Percentiles rank a stretch among this genome's conserved stretches.
phyloP scores from a whole-genome alignment of 2,329 filamentous ascomycete genomes.

The Penicillium hordei region DNA sequence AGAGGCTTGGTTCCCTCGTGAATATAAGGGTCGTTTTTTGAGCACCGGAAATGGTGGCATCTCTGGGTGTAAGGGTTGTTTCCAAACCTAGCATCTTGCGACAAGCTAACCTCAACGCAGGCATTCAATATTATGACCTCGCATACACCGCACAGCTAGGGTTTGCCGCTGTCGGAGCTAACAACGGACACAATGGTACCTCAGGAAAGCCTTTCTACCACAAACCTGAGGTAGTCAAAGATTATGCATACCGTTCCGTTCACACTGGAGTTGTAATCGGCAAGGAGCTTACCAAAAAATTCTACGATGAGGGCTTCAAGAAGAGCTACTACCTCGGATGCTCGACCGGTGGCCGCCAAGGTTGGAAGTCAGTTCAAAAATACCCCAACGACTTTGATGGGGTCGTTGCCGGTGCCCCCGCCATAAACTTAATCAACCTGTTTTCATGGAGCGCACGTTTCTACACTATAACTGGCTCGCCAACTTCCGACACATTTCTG shows the following conservation, averaged over 20 bases:
- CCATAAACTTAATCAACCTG: slow-evolving; percentile 47
- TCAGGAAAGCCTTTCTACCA: slow-evolving; percentile 49
- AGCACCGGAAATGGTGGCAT: slow-evolving; percentile 53
- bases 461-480: slow-evolving; percentile 42
- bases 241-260: slow-evolving; percentile 50
- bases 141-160: slow-evolving; percentile 46
- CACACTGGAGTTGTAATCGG: slow-evolving; percentile 44
- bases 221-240: slow-evolving; percentile 48
- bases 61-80: slow-evolving; percentile 44
- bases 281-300: slow-evolving; percentile 42
- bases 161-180: slow-evolving; percentile 50
- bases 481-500: slow-evolving; percentile 33
- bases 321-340: slow-evolving; percentile 53
- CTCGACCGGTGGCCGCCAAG: slow-evolving; percentile 52
- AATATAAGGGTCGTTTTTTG: slow-evolving; percentile 50
- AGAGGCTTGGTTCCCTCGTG: slow-evolving; percentile 50
- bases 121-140: slow-evolving; percentile 48
- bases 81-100: too few species aligned
- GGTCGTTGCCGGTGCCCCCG: slow-evolving; percentile 48
- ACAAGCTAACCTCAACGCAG: slow-evolving; percentile 21
- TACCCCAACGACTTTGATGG: slow-evolving; percentile 52
- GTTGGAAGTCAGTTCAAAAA: slow-evolving; percentile 47
- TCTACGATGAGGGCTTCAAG: slow-evolving; percentile 40
- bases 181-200: slow-evolving; percentile 53
- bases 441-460: slow-evolving; percentile 47